Conservation (phyloP, 176 grass and related monocot genomes). For the Aegilops longissima region DNA sequence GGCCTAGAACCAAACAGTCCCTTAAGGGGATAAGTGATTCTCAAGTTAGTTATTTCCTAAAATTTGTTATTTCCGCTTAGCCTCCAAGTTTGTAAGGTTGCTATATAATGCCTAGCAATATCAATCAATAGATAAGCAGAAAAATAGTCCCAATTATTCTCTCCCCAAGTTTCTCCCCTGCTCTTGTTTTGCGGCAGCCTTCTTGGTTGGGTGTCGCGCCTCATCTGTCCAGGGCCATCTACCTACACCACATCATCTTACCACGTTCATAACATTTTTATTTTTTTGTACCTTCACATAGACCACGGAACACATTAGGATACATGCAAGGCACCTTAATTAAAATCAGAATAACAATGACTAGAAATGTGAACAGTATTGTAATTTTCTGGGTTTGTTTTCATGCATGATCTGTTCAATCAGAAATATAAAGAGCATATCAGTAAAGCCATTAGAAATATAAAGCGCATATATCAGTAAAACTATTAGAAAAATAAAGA, state of each 20-base stretch:
- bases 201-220: neutral
- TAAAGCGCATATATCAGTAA: neutral
- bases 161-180: too few relatives aligned
- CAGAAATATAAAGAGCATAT: neutral
- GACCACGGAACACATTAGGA: neutral
- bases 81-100: neutral
- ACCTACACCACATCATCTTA: neutral
- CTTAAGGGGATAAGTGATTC: neutral
- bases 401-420: slow-evolving; percentile 11
- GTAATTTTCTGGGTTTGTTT: neutral
- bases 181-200: neutral
- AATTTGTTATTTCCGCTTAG: neutral
- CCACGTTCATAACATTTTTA: neutral
- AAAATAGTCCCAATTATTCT: neutral
- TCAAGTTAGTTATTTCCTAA: neutral
- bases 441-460: slow-evolving; percentile 1
- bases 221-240: neutral
- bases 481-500: neutral
- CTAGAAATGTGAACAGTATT: neutral
- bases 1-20: too few relatives aligned
- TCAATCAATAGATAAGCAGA: neutral
- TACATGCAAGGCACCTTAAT: neutral
- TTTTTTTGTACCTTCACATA: neutral
- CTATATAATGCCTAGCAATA: neutral
- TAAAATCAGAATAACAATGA: neutral